Percentiles rank a stretch among this genome's conserved stretches.
Evolutionary conservation across 2,329 filamentous ascomycete species (phyloP).

Genomic region (Lasiodiplodia citricola): DNA sequence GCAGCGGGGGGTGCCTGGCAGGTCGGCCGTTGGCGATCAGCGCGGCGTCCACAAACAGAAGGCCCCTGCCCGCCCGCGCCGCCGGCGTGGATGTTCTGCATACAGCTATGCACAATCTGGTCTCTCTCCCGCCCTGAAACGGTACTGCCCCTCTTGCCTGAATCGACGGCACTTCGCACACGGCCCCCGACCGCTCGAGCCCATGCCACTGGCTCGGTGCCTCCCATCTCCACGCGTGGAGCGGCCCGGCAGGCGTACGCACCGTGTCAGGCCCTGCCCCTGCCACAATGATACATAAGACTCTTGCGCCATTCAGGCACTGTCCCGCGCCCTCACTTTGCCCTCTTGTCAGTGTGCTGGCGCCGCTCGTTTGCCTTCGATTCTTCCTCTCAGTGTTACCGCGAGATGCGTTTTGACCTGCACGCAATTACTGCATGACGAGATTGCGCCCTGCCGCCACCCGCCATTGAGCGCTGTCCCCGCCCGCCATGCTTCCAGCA

Average conservation of each 20-base stretch:
- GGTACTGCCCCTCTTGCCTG: constrained; percentile 17
- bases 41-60: constrained; percentile 7
- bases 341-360: constrained; percentile 4
- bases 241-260: constrained; percentile 7
- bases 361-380: constrained; percentile 18
- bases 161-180: background rate
- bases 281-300: constrained; percentile 17
- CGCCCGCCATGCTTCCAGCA: constrained; percentile 40
- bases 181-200: no score
- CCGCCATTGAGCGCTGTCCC: constrained; percentile 17
- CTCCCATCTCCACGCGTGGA: constrained; percentile 21
- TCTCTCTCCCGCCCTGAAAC: constrained; percentile 19
- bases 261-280: constrained; percentile 14
- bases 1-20: background rate
- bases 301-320: constrained; percentile 20
- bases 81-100: constrained; percentile 20
- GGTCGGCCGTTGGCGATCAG: background rate
- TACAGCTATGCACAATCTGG: constrained; percentile 14
- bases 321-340: background rate
- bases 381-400: constrained; percentile 1
- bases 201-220: constrained; percentile 1
- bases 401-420: background rate
- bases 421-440: constrained; percentile 16
- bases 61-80: constrained; percentile 14
- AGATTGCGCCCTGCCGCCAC: constrained; percentile 16